Base-by-base conservation (phyloP, 129 eudicot genomes). In the Tagetes patula region DNA sequence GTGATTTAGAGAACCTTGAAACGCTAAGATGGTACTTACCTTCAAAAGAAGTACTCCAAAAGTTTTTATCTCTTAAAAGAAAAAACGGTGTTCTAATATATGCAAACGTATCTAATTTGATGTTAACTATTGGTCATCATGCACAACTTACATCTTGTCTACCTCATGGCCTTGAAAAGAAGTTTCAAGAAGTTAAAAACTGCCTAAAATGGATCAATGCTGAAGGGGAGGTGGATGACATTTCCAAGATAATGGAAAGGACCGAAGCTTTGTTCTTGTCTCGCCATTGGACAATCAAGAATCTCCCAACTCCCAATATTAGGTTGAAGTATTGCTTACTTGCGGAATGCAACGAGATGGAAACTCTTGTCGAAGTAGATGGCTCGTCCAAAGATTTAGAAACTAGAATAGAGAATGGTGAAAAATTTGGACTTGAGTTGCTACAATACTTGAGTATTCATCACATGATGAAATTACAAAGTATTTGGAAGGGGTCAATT, bases 181-280 rank as follows among this genome's bases (percentile, higher is more conserved):
- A 48, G 40, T 71, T 70, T 70, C 37, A 31, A 8, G 53, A 71
- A 7, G 31, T 58, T 33, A 41, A 64, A 33, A 61, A 65, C 30
- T 61, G 82, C 77, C 33, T 78, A 1, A 71, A 72, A 14, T 78
- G 55, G 74, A 49, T 78, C 12, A 71, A 78, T 41, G 82, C 66
- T 3, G 76, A 71, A 48, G 48, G 52, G n/a, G 41, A 5, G 37
- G 6, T 50, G 8, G 12, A 50, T 71, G 73, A 40, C 8, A 65
- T 78, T 13, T 14, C 41, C 33, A 40, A 38, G 67, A 59, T 68
- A 64, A 61, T 71, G 54, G 47, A 3, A 64, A 40, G 42, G 0
- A 60, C 36, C 9, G 65, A 50, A 60, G 70, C 70, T 43, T 61
- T 58, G 46, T 61, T 49, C 6, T 68, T 47, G 59, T 32, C 43